phyloP scores from a whole-genome alignment of 176 grass and related monocot genomes.

The Oryza rufipogon region DNA sequence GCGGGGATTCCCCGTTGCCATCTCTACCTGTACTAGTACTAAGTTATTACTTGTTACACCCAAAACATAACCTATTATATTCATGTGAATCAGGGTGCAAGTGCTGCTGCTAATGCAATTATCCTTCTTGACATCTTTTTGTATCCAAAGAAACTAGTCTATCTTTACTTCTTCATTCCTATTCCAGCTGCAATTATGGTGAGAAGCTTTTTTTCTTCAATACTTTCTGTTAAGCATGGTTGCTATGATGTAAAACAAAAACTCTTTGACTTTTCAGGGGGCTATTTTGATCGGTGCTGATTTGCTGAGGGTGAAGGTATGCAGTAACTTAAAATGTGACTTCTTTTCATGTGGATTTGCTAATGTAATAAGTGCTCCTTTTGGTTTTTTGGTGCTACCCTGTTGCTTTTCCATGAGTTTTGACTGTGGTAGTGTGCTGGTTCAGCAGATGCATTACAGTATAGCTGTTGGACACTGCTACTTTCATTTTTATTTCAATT shows the following conservation, averaged over 20 bases:
- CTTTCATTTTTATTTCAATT: conserved; percentile 15
- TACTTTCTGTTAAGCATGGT: background rate
- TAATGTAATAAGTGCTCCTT: conserved; percentile 31
- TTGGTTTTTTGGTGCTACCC: conserved; percentile 9
- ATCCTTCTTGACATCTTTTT: conserved; percentile 89
- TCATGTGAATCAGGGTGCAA: conserved; percentile 78
- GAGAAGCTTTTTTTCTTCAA: conserved; percentile 23
- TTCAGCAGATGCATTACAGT: conserved; percentile 2
- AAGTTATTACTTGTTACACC: conserved; percentile 12
- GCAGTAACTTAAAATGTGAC: background rate
- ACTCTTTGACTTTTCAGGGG: conserved; percentile 59
- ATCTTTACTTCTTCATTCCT: conserved; percentile 78
- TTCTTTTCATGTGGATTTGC: conserved; percentile 35
- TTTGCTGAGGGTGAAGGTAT: conserved; percentile 70
- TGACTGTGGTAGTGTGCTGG: background rate
- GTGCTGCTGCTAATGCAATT: conserved; percentile 85
- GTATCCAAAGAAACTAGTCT: conserved; percentile 67
- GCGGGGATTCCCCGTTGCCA: no score
- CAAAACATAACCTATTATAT: conserved; percentile 30
- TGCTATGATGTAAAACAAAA: conserved; percentile 2
- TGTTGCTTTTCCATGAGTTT: conserved; percentile 7
- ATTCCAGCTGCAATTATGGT: conserved; percentile 82
- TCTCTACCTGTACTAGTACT: background rate
- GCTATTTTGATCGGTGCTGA: conserved; percentile 71
- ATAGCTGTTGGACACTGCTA: background rate